Base-by-base conservation (phyloP, 176 grass and related monocot species). In the Chrysopogon serrulatus region DNA sequence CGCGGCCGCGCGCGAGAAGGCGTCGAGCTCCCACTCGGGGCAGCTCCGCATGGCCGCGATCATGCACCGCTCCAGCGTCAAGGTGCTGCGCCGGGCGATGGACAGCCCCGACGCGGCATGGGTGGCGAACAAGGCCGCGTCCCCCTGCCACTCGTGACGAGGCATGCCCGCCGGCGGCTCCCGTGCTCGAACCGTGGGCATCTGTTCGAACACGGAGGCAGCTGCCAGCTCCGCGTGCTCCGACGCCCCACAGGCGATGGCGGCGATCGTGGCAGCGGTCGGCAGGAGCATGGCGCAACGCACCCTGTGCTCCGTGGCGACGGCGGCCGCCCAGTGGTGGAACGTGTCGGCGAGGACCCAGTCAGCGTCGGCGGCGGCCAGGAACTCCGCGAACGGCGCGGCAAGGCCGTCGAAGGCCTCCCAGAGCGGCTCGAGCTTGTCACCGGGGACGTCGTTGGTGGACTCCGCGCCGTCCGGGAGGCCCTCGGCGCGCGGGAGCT, bases 171-270 rank as follows among this genome's bases (percentile, higher is more conserved):
- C 13, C 60, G 60, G 24, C 28, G 28, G n/a, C n/a, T n/a, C n/a
- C n/a, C n/a, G 11, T 4, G 27, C 61, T 5, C 3, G 3, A 0
- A 63, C 27, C 0, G 27, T 6, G 11, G 10, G 0, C 1, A 2
- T 2, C 56, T 60, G 56, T 3, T 60, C 56, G n/a, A 12, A 26
- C 0, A 27, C 1, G 10, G 56, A 26, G 2, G 56, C 3, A 0
- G 56, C 56, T 0, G 10, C 9, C 0, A 57, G 7, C 8, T 57
- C 54, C 10, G 53, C 8, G 21, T 0, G 8, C 1, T 4, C 21
- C 21, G 1, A 0, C 2, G 53, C 53, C 8, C 21, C 53, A 1
- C 21, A 56, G 2, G 21, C 21, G 1, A 0, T 1, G 2, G 53
- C 53, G 0, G 19, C 21, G 6, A 7, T 3, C 2, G 13, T 13